Evolutionary conservation across 352 stramenopile genomes (phyloP), one percentile per base, ranked within the genome.

Genomic region (Globisporangium paddicum): DNA sequence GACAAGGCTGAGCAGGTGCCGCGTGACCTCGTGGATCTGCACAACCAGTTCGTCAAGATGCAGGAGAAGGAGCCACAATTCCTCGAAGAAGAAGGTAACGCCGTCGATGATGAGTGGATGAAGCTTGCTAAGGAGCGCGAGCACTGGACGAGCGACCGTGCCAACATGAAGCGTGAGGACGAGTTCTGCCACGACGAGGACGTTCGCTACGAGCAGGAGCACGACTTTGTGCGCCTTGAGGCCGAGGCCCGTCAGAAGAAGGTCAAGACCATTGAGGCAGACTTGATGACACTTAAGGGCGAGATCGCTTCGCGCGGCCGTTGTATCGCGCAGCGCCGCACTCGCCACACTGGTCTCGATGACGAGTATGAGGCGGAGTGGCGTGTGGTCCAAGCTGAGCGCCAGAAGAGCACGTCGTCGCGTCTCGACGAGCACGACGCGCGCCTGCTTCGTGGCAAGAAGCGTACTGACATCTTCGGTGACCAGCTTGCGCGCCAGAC

Each of bases 141-240:
- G 71, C 84, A 95, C 76, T 95, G 86, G 86, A 90, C 86, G 4
- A 88, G 81, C 52, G 87, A 86, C 63, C 86, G 86, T 50, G 79
- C 86, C 5, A 92, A 93, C 73, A 95, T 95, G 86, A 95, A 95
- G 74, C 79, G 83, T 23, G 86, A 95, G 62, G 86, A 95, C 48
- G 82, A 93, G 44, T 90, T 93, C 81, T 95, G 86, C 69, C 71
- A 71, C 32, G 86, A 95, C 54, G 86, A 95, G 58, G 86, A 95
- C 62, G 59, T 75, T 21, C 81, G 86, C 5, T 95, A 93, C 75
- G 85, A 86, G 51, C 79, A 91, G 62, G 86, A 95, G 66, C 86
- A 95, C 71, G 83, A 95, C 47, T 90, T 79, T 32, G 86, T 95
- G 30, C 78, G 80, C 49, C 65, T 87, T 48, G 82, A 87, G 40